Evolutionary conservation across 371 early-diverging fungal species (phyloP).

Genomic region (Mortierella sp.): DNA sequence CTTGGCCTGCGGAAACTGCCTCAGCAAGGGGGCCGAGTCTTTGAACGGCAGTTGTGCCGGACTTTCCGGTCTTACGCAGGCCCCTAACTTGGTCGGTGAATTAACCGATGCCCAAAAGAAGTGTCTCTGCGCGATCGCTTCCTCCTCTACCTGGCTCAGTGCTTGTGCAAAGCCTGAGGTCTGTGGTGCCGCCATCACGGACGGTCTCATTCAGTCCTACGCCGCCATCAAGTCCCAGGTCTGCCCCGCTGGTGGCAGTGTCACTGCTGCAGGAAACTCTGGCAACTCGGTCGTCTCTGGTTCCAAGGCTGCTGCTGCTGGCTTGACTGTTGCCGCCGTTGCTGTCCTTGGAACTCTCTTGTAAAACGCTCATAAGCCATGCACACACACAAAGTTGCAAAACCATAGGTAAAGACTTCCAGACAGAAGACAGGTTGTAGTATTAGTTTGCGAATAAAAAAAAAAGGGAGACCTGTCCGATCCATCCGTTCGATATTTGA

Average conservation of each 20-base stretch:
- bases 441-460: neutral
- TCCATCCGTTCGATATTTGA: neutral
- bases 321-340: neutral
- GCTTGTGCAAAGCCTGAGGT: neutral
- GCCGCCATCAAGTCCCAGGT: neutral
- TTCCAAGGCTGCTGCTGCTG: neutral
- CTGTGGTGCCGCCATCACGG: neutral
- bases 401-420: neutral
- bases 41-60: neutral
- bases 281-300: neutral
- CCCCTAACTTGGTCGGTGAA: neutral
- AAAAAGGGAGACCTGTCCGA: neutral
- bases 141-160: constrained; percentile 10
- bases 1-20: neutral
- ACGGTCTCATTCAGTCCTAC: neutral
- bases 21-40: neutral
- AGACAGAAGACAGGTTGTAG: neutral
- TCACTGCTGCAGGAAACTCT: neutral
- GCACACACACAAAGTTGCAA: neutral
- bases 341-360: constrained; percentile 10
- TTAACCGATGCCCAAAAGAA: neutral
- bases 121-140: constrained; percentile 19
- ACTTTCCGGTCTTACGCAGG: neutral
- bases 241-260: neutral
- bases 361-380: neutral